Evolutionary conservation across 1,284 basidiomycete species (phyloP).

Genomic region (Ustanciosporium gigantosporum): DNA sequence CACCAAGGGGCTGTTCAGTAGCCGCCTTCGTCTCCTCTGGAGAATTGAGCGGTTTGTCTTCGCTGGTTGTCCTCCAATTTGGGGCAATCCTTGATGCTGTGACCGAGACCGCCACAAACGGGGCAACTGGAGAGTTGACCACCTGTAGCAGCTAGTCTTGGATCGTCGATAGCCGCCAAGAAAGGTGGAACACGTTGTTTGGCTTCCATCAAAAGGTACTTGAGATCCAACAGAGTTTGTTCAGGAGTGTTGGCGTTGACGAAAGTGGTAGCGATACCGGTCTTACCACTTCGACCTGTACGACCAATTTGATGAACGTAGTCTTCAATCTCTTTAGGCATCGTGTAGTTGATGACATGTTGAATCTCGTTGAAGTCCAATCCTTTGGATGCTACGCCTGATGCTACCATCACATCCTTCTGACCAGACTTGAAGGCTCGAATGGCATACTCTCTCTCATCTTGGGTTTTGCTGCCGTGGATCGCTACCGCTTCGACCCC

Average conservation of each 20-base stretch:
- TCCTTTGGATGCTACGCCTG: slow-evolving; percentile 94
- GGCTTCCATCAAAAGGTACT: slow-evolving; percentile 94
- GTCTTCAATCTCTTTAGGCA: slow-evolving; percentile 93
- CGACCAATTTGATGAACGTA: slow-evolving; percentile 90
- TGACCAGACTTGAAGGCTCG: slow-evolving; percentile 93
- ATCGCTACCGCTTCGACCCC: slow-evolving; percentile 98
- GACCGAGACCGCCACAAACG: slow-evolving; percentile 96
- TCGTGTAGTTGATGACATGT: slow-evolving; percentile 94
- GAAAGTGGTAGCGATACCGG: slow-evolving; percentile 99
- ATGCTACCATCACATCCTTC: slow-evolving; percentile 99
- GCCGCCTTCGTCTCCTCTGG: slow-evolving; percentile 27
- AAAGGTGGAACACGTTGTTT: slow-evolving; percentile 99
- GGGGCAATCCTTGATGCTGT: slow-evolving; percentile 89
- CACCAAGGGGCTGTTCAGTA: no score
- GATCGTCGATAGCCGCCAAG: slow-evolving; percentile 86
- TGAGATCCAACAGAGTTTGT: slow-evolving; percentile 92
- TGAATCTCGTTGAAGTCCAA: slow-evolving; percentile 98
- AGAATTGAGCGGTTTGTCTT: slow-evolving; percentile 34
- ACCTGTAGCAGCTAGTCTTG: slow-evolving; percentile 71
- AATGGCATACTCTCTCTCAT: slow-evolving; percentile 98
- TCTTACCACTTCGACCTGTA: slow-evolving; percentile 95
- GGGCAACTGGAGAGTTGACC: slow-evolving; percentile 83
- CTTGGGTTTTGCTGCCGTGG: slow-evolving; percentile 95
- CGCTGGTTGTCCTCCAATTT: slow-evolving; percentile 92
- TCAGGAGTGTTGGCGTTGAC: slow-evolving; percentile 96